A percentile compares a stretch with the other conserved stretches of the same genome.
Evolutionary conservation across 1,139 yeast genomes (phyloP).

Genomic region (Candida sanyaensis): DNA sequence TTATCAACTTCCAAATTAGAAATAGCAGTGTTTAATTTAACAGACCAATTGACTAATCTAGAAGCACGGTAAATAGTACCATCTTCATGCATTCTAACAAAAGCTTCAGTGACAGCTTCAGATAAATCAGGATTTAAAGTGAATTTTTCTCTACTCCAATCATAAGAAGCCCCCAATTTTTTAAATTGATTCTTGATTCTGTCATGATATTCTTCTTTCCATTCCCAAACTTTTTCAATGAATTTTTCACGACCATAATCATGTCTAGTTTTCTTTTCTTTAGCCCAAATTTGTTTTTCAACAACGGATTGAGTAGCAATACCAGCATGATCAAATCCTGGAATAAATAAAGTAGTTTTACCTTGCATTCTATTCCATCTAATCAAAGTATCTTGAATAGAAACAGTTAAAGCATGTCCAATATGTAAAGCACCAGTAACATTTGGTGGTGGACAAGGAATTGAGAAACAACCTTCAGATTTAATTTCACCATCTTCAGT

Average conservation of each 20-base stretch:
- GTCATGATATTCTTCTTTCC: conserved; percentile 93
- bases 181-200: conserved; percentile 84
- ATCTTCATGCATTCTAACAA: conserved; percentile 88
- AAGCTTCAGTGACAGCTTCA: conserved; percentile 86
- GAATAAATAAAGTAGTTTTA: conserved; percentile 86
- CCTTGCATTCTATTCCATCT: conserved; percentile 98
- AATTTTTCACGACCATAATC: conserved; percentile 94
- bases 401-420: conserved; percentile 95
- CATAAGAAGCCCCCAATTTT: conserved; percentile 93
- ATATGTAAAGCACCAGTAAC: conserved; percentile 98
- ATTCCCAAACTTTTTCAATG: conserved; percentile 90
- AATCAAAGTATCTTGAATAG: conserved; percentile 91
- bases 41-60: conserved; percentile 96
- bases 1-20: conserved; percentile 96
- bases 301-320: conserved; percentile 98
- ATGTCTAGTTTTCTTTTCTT: conserved; percentile 87
- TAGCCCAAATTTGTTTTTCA: conserved; percentile 92
- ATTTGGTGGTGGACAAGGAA: conserved; percentile 99
- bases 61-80: conserved; percentile 95
- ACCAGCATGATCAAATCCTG: conserved; percentile 99
- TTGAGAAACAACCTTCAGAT: conserved; percentile 82
- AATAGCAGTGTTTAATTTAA: conserved; percentile 88
- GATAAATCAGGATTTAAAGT: conserved; percentile 81
- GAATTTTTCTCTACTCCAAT: conserved; percentile 93
- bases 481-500: conserved; percentile 71